Percentiles rank a stretch among this genome's conserved stretches.
These are phyloP conservation scores for Apiotrichum laibachii DNA, from an alignment of 1,284 basidiomycete species.

Conservation along the genomic window DNA sequence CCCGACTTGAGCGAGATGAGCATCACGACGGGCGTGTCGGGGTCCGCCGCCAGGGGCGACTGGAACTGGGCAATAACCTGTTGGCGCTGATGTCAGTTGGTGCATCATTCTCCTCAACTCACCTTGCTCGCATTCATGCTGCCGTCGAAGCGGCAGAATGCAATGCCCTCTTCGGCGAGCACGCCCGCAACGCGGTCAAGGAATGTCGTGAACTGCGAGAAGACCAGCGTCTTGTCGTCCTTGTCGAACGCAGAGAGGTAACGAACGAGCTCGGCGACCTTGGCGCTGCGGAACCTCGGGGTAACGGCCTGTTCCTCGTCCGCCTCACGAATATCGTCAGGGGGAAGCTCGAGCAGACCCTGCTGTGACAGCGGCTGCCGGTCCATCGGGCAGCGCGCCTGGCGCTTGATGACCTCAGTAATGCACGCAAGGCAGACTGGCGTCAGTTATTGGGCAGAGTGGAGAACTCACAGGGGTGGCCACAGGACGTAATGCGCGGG, in stretches of 20 bases:
- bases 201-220: constrained; percentile 81
- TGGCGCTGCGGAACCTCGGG: constrained; percentile 62
- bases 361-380: constrained; percentile 62
- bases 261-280: constrained; percentile 73
- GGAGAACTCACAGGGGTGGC: constrained; percentile 59
- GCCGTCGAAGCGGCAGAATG: constrained; percentile 76
- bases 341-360: constrained; percentile 67
- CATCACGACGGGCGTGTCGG: constrained; percentile 68
- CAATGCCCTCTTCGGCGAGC: constrained; percentile 65
- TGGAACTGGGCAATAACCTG: constrained; percentile 72
- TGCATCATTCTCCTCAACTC: background rate
- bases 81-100: constrained; percentile 55
- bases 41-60: constrained; percentile 55
- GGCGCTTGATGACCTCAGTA: constrained; percentile 60
- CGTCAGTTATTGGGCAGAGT: background rate
- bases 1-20: constrained; percentile 75
- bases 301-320: constrained; percentile 21
- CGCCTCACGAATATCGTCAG: constrained; percentile 42
- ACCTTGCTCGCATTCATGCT: constrained; percentile 68
- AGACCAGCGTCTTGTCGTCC: constrained; percentile 74
- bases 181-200: constrained; percentile 71
- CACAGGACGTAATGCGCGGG: constrained; percentile 73
- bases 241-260: constrained; percentile 66
- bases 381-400: constrained; percentile 79
- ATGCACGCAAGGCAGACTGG: constrained; percentile 61